Conservation (phyloP, 257 asterid species). For the Jacaranda mimosifolia region DNA sequence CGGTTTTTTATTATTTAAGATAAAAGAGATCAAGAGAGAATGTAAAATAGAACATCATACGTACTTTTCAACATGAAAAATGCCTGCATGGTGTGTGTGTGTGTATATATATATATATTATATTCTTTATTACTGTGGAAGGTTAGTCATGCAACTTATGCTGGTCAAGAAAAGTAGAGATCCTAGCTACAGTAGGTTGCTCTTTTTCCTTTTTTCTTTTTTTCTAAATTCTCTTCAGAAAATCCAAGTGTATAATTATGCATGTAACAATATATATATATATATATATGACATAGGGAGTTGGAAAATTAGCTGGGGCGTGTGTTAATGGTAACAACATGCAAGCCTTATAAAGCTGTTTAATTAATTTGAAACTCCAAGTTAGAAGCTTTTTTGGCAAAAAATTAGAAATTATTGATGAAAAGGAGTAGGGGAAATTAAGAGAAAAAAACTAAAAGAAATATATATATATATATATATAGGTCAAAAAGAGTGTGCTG, state of each 20-base stretch:
- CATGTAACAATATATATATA: background rate
- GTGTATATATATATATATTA: background rate
- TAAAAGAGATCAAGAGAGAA: background rate
- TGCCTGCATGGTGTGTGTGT: conserved; percentile 2
- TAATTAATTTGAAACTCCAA: background rate
- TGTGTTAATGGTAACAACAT: background rate
- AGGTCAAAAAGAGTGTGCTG: background rate
- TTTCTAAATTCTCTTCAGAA: too few relatives aligned
- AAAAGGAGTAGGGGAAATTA: background rate
- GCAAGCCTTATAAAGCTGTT: background rate
- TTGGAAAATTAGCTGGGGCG: background rate
- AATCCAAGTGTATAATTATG: too few relatives aligned
- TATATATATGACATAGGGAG: background rate
- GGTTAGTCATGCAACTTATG: conserved; percentile 36
- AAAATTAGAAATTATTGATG: background rate
- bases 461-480: too few relatives aligned
- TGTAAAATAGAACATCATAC: background rate
- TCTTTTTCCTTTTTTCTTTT: background rate
- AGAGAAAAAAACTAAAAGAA: background rate
- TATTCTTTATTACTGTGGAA: conserved; percentile 18
- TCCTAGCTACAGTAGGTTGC: too few relatives aligned
- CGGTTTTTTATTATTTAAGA: too few relatives aligned
- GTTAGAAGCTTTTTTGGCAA: background rate
- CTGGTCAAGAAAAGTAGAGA: background rate
- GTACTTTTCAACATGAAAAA: background rate